phyloP scores from a whole-genome alignment of 768 basidiomycete species.

The Boletus tomentosulus region DNA sequence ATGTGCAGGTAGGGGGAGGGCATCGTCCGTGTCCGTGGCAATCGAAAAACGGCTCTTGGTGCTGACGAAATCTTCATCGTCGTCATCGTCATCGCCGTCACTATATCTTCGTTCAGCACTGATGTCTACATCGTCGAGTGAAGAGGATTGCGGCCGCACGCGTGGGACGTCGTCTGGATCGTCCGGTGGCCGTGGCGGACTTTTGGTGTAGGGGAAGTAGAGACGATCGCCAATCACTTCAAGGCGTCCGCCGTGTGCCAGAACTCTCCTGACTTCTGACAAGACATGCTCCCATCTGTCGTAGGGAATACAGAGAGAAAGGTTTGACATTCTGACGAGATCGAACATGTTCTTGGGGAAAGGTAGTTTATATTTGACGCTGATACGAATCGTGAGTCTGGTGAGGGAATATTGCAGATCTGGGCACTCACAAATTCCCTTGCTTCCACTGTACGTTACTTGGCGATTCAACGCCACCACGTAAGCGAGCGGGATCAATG shows the following conservation, averaged over 20 bases:
- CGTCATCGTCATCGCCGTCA: conserved; percentile 3
- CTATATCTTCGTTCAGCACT: conserved; percentile 9
- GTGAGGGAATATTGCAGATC: not conserved
- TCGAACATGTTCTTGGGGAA: conserved; percentile 65
- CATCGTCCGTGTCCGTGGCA: conserved; percentile 16
- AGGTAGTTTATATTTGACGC: conserved; percentile 54
- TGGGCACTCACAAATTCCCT: conserved; percentile 61
- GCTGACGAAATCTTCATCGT: conserved; percentile 30
- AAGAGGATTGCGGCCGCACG: conserved; percentile 10
- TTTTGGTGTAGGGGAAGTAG: conserved; percentile 52
- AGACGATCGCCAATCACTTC: conserved; percentile 75
- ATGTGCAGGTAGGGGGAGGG: conserved; percentile 17
- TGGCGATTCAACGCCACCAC: conserved; percentile 36
- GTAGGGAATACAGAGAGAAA: conserved; percentile 57
- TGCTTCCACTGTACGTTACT: conserved; percentile 46
- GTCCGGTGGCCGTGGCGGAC: conserved; percentile 15
- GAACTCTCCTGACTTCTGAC: conserved; percentile 57
- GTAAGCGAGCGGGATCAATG: conserved; percentile 34
- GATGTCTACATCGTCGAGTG: conserved; percentile 21
- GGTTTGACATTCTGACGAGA: conserved; percentile 68
- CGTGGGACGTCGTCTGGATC: conserved; percentile 1
- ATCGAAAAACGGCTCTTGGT: conserved; percentile 29
- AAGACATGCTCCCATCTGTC: conserved; percentile 58
- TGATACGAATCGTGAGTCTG: conserved; percentile 25
- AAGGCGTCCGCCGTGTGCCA: conserved; percentile 56